Percentiles rank a stretch among this genome's conserved stretches.
phyloP scores from a whole-genome alignment of 2,329 filamentous ascomycete genomes.

The Clarireedia sp. region DNA sequence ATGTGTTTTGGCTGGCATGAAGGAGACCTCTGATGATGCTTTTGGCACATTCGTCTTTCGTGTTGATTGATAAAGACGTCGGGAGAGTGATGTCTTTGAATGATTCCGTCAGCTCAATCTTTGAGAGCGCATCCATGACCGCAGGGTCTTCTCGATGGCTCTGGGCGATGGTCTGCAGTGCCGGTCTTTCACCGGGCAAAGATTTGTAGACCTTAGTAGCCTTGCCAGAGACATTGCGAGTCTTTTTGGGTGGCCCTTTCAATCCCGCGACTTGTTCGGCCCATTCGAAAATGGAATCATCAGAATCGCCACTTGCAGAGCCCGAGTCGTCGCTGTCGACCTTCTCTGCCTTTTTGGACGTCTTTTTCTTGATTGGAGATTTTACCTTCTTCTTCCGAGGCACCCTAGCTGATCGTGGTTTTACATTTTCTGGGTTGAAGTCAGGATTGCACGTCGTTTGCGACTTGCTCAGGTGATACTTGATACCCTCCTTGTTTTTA shows the following conservation, averaged over 20 bases:
- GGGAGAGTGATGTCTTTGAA: neutral
- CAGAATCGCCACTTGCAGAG: constrained; percentile 5
- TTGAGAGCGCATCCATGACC: neutral
- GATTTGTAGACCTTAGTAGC: constrained; percentile 5
- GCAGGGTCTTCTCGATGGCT: neutral
- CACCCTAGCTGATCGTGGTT: neutral
- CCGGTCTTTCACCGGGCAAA: neutral
- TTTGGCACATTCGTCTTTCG: constrained; percentile 10
- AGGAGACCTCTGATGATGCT: constrained; percentile 18
- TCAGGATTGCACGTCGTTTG: constrained; percentile 28
- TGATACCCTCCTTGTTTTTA: constrained; percentile 28
- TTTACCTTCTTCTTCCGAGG: constrained; percentile 2
- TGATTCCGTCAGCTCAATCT: neutral
- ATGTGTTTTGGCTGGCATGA: constrained; percentile 19
- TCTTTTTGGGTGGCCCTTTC: neutral
- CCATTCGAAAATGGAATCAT: constrained; percentile 22
- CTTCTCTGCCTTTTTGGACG: neutral
- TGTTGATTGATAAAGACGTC: neutral
- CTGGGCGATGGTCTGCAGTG: neutral
- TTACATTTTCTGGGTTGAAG: constrained; percentile 12
- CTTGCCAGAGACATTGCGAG: neutral
- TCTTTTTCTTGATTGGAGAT: neutral
- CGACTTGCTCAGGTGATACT: constrained; percentile 28
- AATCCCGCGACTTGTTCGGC: constrained; percentile 11
- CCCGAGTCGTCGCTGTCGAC: neutral